A percentile compares a stretch with the other conserved stretches of the same genome.
phyloP scores from a whole-genome alignment of 352 stramenopile genomes.

The Phytophthora crassamura region DNA sequence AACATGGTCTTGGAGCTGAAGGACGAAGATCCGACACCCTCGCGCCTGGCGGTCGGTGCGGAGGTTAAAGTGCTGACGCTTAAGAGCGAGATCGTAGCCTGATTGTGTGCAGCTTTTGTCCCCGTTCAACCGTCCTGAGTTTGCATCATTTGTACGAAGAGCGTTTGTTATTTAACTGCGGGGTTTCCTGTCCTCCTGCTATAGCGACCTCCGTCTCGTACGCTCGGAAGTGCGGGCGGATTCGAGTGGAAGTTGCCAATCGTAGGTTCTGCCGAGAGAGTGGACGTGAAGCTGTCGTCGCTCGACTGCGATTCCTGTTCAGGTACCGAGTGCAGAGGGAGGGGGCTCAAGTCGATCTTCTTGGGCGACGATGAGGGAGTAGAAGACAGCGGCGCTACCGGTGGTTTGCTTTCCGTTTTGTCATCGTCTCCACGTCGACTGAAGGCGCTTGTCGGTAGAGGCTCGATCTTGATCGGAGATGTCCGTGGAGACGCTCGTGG shows the following conservation, averaged over 20 bases:
- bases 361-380: conserved; percentile 20
- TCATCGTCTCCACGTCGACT: conserved; percentile 27
- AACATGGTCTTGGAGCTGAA: conserved; percentile 67
- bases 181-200: conserved; percentile 39
- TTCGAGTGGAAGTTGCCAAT: conserved; percentile 9
- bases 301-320: conserved; percentile 33
- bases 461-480: conserved; percentile 50
- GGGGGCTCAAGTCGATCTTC: conserved; percentile 28
- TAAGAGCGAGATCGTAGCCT: conserved; percentile 66
- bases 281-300: conserved; percentile 20
- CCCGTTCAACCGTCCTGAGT: not conserved
- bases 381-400: not conserved
- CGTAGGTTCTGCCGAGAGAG: conserved; percentile 12
- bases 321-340: conserved; percentile 17
- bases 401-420: conserved; percentile 36
- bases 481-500: conserved; percentile 23
- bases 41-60: conserved; percentile 50
- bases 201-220: conserved; percentile 64
- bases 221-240: conserved; percentile 47
- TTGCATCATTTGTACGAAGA: not conserved
- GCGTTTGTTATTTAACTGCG: conserved; percentile 15
- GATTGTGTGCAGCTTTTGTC: conserved; percentile 4
- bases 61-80: conserved; percentile 72
- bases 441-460: conserved; percentile 18
- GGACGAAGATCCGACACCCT: conserved; percentile 1